These are phyloP conservation scores for Crepidotus variabilis DNA, from an alignment of 768 basidiomycete species.

Conservation along the genomic window DNA sequence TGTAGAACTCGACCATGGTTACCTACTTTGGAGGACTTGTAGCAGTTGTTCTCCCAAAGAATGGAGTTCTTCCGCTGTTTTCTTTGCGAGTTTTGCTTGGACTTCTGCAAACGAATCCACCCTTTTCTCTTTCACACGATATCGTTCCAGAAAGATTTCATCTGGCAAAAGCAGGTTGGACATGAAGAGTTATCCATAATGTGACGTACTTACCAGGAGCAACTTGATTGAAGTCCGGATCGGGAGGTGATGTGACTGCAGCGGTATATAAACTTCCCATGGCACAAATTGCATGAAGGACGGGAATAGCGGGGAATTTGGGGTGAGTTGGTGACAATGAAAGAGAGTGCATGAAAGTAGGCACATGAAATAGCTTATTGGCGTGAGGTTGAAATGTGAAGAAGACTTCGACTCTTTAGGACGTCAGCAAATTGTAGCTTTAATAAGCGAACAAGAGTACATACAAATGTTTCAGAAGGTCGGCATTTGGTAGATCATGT, in stretches of 20 bases:
- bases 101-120: conserved; percentile 64
- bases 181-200: neutral
- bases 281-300: conserved; percentile 88
- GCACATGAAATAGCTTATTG: conserved; percentile 61
- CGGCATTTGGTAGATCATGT: conserved; percentile 53
- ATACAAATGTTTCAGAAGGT: conserved; percentile 63
- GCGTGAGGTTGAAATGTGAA: conserved; percentile 77
- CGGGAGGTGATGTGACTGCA: conserved; percentile 54
- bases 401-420: conserved; percentile 66
- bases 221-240: conserved; percentile 45
- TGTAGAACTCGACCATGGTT: neutral
- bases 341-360: conserved; percentile 63
- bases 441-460: conserved; percentile 16
- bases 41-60: conserved; percentile 52
- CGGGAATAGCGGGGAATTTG: conserved; percentile 65
- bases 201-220: conserved; percentile 33
- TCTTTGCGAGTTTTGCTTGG: conserved; percentile 54
- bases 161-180: conserved; percentile 26
- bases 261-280: conserved; percentile 74
- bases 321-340: conserved; percentile 63
- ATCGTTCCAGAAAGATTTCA: conserved; percentile 50
- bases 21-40: conserved; percentile 58
- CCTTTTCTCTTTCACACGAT: conserved; percentile 39
- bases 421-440: neutral
- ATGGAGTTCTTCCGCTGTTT: conserved; percentile 43